A percentile compares a stretch with the other conserved stretches of the same genome.
phyloP scores from a whole-genome alignment of 805 yeast species.

The Hanseniaspora opuntiae region DNA sequence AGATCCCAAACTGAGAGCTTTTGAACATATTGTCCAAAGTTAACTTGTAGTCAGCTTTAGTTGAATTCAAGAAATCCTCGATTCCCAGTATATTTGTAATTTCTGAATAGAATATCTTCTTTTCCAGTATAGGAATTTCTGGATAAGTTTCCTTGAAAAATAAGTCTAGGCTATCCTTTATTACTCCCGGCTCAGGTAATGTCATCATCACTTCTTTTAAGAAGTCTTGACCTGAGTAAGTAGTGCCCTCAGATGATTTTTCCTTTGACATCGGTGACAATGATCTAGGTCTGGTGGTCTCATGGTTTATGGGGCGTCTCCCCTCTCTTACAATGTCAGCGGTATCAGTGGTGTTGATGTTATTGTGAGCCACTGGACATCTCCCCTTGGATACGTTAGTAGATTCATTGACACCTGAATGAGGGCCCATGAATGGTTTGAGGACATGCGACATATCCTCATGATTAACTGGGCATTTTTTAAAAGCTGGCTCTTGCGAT shows the following conservation, averaged over 20 bases:
- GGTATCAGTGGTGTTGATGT: not conserved
- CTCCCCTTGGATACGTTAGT: not conserved
- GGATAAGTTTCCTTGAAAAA: constrained; percentile 50
- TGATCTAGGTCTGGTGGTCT: not conserved
- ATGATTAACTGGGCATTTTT: not conserved
- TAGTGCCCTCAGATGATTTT: not conserved
- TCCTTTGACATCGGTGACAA: not conserved
- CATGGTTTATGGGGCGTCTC: constrained; percentile 7
- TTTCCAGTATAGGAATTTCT: constrained; percentile 55
- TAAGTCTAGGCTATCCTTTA: constrained; percentile 44
- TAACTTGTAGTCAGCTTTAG: constrained; percentile 23
- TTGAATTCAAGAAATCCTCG: not conserved
- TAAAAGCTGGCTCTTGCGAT: not conserved
- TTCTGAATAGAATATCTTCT: constrained; percentile 27
- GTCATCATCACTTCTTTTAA: constrained; percentile 25
- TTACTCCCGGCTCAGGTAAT: constrained; percentile 41
- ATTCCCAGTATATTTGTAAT: constrained; percentile 19
- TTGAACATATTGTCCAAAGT: constrained; percentile 25
- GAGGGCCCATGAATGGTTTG: not conserved
- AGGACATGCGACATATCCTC: not conserved
- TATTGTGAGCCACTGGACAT: not conserved
- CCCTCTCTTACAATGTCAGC: not conserved
- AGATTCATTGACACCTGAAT: not conserved
- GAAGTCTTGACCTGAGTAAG: constrained; percentile 15
- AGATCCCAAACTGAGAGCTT: constrained; percentile 36